Base-by-base conservation (phyloP, 23 red algal genomes). In the Cyanidium caldarium region DNA sequence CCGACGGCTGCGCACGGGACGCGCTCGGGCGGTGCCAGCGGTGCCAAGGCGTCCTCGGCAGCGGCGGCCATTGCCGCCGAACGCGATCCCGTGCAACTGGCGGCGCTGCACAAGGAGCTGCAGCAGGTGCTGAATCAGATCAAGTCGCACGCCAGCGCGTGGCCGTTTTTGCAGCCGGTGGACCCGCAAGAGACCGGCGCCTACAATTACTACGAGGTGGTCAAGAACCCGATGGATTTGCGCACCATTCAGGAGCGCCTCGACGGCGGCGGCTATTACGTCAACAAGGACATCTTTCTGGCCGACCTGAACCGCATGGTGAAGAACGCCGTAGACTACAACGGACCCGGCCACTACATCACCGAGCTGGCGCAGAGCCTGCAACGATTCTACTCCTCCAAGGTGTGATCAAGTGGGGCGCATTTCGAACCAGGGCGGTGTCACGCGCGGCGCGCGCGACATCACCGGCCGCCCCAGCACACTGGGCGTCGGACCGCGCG, bases 161-260 rank as follows among this genome's bases (percentile, higher is more conserved):
- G 92, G 92, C 92, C 92, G 21, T 98, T 98, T 76, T 86, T 85
- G 65, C 84, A 98, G 38, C 92, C 92, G 3, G 92, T 98, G 12
- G 77, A 98, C 73, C 76, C 92, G 29, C 31, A 98, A 40, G 69
- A 88, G 65, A 98, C 92, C 39, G 92, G 92, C 46, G 92, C 92
- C 0, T 74, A 80, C 66, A 84, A 98, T 65, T 98, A 98, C 61
- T 98, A 98, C 42, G 79, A 98, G 7, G 81, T 98, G 7, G 88
- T 98, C 58, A 98, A 98, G 80, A 98, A 98, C 45, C 92, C 92
- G 38, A 88, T 98, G 67, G 92, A 98, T 57, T 56, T 98, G 72
- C 67, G 68, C 34, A 84, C 80, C 19, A 98, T 98, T 68, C 92
- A 98, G 40, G 46, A 80, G 33, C 81, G 80, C 65, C 75, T 98